These are phyloP conservation scores for Emmonsia crescens DNA, from an alignment of 2,329 filamentous ascomycete genomes.

Conservation along the genomic window DNA sequence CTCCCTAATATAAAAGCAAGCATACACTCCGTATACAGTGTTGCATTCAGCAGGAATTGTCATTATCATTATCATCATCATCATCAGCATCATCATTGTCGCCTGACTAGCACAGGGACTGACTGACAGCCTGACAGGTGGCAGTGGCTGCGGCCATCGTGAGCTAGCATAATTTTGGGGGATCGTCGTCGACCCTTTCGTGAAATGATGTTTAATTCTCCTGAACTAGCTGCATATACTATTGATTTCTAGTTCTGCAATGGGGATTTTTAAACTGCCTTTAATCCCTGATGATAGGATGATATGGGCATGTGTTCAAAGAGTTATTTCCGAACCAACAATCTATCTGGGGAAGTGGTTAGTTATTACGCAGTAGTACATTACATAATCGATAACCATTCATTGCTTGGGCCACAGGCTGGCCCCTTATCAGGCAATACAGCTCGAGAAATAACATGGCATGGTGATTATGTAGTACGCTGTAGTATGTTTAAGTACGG, in stretches of 20 bases:
- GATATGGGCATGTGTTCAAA: not conserved
- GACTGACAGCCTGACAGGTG: not conserved
- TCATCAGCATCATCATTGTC: not conserved
- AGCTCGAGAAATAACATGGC: not conserved
- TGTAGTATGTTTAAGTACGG: not conserved
- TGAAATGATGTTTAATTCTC: not conserved
- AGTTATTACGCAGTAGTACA: no score
- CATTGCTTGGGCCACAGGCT: not conserved
- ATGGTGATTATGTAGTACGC: not conserved
- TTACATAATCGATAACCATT: not conserved
- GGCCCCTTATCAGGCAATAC: no score
- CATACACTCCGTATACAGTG: no score
- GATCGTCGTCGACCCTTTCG: not conserved
- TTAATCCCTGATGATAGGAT: no score
- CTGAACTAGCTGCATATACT: not conserved
- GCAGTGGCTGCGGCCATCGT: not conserved
- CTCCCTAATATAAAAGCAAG: not conserved
- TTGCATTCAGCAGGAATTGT: not conserved
- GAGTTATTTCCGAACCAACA: not conserved
- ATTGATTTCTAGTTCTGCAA: not conserved
- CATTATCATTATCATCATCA: no score
- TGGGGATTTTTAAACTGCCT: not conserved
- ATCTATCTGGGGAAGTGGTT: not conserved
- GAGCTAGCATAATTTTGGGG: not conserved
- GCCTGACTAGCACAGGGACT: not conserved